These are phyloP conservation scores for Miscanthus sacchariflorus DNA, from an alignment of 202 grass and related monocot genomes.

Conservation along the genomic window DNA sequence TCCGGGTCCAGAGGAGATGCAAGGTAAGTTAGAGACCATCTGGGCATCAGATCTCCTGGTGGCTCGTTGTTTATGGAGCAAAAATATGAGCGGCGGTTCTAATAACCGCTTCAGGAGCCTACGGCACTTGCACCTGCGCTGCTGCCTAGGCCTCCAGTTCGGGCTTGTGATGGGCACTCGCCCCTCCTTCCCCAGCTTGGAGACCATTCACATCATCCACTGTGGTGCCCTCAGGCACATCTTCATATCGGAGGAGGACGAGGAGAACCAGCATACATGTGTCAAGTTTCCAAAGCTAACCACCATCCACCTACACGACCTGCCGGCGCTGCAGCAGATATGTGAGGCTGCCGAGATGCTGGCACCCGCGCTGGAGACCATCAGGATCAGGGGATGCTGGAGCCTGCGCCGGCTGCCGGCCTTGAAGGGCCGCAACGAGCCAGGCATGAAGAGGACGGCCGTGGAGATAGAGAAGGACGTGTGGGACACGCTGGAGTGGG, in stretches of 20 bases:
- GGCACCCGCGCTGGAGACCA: neutral
- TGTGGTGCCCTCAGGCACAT: too few species aligned
- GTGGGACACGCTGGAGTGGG: slow-evolving; percentile 44
- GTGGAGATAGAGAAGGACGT: slow-evolving; percentile 28
- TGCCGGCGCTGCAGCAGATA: too few species aligned
- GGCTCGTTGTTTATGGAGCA: neutral
- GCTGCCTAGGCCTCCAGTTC: slow-evolving; percentile 5
- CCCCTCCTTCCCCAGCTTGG: too few species aligned
- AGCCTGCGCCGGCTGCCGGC: slow-evolving; percentile 2
- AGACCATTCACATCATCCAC: too few species aligned
- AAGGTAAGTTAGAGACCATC: rapidly evolving
- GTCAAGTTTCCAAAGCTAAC: too few species aligned
- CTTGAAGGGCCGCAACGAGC: neutral
- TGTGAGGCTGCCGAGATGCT: too few species aligned
- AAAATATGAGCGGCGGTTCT: rapidly evolving
- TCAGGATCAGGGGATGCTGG: slow-evolving; percentile 15
- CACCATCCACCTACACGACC: too few species aligned
- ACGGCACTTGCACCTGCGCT: neutral
- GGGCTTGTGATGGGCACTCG: too few species aligned
- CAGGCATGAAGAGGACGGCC: neutral
- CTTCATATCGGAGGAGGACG: too few species aligned
- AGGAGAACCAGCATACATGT: too few species aligned
- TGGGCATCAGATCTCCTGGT: slow-evolving; percentile 3
- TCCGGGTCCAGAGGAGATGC: rapidly evolving
- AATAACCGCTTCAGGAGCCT: rapidly evolving